These are phyloP conservation scores for Fusarium sacchari DNA, from an alignment of 2,329 filamentous ascomycete species.

Conservation along the genomic window DNA sequence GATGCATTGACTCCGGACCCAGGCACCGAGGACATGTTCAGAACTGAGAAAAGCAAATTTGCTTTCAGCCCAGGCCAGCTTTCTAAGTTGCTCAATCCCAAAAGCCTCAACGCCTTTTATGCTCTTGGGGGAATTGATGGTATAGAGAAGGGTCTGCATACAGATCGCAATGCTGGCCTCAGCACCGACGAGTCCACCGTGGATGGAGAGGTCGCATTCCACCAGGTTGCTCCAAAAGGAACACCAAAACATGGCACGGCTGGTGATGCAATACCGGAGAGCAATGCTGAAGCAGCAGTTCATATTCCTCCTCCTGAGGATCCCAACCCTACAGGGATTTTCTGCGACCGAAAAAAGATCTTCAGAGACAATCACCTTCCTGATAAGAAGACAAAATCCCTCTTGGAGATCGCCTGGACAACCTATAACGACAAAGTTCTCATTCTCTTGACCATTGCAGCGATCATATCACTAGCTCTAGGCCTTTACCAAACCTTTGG, in stretches of 20 bases:
- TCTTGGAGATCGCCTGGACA: conserved; percentile 72
- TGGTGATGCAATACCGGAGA: conserved; percentile 47
- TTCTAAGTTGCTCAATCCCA: conserved; percentile 82
- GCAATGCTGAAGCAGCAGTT: conserved; percentile 39
- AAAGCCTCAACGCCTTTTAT: conserved; percentile 78
- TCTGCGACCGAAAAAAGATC: conserved; percentile 49
- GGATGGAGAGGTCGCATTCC: conserved; percentile 73
- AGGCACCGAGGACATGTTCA: conserved; percentile 77
- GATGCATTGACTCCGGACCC: conserved; percentile 63
- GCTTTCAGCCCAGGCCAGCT: conserved; percentile 86
- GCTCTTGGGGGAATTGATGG: conserved; percentile 78
- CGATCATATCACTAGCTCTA: conserved; percentile 73
- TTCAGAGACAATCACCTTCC: conserved; percentile 72
- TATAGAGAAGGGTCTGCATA: conserved; percentile 77
- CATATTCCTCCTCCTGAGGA: conserved; percentile 41
- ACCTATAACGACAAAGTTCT: conserved; percentile 80
- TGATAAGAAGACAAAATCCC: conserved; percentile 69
- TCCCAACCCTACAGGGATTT: conserved; percentile 33
- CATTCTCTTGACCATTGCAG: conserved; percentile 74
- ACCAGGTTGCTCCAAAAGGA: conserved; percentile 62
- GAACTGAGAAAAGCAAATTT: conserved; percentile 80
- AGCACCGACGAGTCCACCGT: conserved; percentile 74
- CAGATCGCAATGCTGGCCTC: conserved; percentile 71
- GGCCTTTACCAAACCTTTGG: conserved; percentile 76
- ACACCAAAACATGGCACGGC: conserved; percentile 49